Evolutionary conservation across 2,329 filamentous ascomycete genomes (phyloP).

Genomic region (Fusarium goolgardi): DNA sequence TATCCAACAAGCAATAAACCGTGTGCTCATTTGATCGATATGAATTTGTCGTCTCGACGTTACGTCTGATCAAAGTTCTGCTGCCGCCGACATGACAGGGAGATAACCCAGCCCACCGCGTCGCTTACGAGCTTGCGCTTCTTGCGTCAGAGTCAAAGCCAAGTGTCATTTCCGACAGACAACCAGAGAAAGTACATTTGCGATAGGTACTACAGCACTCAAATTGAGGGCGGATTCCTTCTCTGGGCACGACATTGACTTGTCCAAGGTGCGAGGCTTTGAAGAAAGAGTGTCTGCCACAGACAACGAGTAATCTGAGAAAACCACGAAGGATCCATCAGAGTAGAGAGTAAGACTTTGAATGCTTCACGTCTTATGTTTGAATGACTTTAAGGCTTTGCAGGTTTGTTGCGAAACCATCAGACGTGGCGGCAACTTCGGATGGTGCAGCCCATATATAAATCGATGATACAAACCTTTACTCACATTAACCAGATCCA

Average conservation of each 20-base stretch:
- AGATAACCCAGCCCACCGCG: slow-evolving; percentile 46
- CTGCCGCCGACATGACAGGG: slow-evolving; percentile 16
- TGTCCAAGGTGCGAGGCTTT: slow-evolving; percentile 45
- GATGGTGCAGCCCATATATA: background rate
- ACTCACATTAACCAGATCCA: background rate
- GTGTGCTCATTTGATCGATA: background rate
- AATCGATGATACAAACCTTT: background rate
- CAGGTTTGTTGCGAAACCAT: background rate
- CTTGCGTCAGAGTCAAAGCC: slow-evolving; percentile 48
- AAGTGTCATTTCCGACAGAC: slow-evolving; percentile 46
- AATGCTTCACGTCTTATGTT: background rate
- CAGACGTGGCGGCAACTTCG: background rate
- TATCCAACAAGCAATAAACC: background rate
- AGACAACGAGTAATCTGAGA: slow-evolving; percentile 48
- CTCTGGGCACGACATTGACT: background rate
- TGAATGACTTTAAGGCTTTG: background rate
- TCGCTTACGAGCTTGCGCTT: slow-evolving; percentile 48
- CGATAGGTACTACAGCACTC: slow-evolving; percentile 41
- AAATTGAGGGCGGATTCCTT: background rate
- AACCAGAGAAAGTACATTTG: slow-evolving; percentile 44
- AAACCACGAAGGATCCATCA: slow-evolving; percentile 49
- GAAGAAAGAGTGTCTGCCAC: slow-evolving; percentile 46
- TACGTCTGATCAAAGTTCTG: background rate
- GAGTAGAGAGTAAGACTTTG: slow-evolving; percentile 39
- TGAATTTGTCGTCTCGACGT: background rate